phyloP scores from a whole-genome alignment of 1,139 yeast genomes.

The Magnusiomyces fungicola region DNA sequence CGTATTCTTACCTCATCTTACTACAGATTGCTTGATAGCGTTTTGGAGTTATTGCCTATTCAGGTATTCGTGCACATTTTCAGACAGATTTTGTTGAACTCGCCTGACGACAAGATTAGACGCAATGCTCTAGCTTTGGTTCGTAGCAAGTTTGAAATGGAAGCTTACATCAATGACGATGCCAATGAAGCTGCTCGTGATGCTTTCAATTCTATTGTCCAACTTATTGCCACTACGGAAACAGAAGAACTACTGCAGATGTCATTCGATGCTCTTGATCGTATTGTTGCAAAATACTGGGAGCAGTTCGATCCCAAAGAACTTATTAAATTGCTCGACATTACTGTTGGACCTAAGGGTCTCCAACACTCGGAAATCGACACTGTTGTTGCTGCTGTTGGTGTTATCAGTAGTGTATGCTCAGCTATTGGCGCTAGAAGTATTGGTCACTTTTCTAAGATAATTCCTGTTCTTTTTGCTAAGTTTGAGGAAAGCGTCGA shows the following conservation, averaged over 20 bases:
- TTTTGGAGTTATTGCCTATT: constrained; percentile 68
- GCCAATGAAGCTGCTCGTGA: constrained; percentile 34
- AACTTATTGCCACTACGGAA: constrained; percentile 34
- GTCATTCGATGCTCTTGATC: constrained; percentile 61
- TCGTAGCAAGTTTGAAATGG: constrained; percentile 56
- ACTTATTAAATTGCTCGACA: constrained; percentile 43
- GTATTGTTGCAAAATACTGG: constrained; percentile 58
- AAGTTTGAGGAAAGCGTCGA: constrained; percentile 43
- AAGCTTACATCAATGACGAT: constrained; percentile 27
- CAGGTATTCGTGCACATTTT: constrained; percentile 62
- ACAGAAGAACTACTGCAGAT: constrained; percentile 50
- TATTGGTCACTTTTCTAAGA: constrained; percentile 77
- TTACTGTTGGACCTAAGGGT: constrained; percentile 50
- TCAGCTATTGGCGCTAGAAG: constrained; percentile 76
- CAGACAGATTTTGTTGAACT: constrained; percentile 41
- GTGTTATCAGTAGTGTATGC: constrained; percentile 62
- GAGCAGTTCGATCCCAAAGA: constrained; percentile 41
- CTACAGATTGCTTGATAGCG: constrained; percentile 49
- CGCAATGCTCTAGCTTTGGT: constrained; percentile 45
- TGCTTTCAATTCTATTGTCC: constrained; percentile 20
- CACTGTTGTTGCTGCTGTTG: constrained; percentile 65
- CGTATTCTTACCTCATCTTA: constrained; percentile 10
- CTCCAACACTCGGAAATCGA: constrained; percentile 46
- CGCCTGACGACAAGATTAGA: constrained; percentile 25
- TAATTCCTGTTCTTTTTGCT: constrained; percentile 65